Conservation (phyloP, 2,329 filamentous ascomycete species). For the Drechslerella dactyloides region DNA sequence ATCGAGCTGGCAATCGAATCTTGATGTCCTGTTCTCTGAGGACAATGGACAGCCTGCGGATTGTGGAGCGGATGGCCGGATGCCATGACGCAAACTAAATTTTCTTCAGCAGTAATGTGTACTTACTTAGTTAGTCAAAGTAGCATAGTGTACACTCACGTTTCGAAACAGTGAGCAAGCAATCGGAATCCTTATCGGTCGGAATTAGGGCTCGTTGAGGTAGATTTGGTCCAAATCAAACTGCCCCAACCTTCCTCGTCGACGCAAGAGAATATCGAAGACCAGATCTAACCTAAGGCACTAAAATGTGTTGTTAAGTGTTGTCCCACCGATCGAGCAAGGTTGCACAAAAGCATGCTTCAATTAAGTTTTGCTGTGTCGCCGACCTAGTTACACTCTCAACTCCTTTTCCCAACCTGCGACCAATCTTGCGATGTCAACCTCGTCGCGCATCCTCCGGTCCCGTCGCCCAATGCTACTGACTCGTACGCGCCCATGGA, state of each 20-base stretch:
- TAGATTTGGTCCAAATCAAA: too few species aligned
- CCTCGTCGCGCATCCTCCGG: conserved; percentile 14
- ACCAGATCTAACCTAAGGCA: neutral
- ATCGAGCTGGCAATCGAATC: too few species aligned
- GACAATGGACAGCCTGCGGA: too few species aligned
- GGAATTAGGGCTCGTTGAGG: neutral
- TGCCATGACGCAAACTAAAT: too few species aligned
- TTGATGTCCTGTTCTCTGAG: too few species aligned
- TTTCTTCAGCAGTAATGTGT: too few species aligned
- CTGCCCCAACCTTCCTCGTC: too few species aligned
- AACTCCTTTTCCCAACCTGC: neutral
- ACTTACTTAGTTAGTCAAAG: too few species aligned
- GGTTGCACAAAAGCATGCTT: neutral
- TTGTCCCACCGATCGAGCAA: conserved; percentile 3
- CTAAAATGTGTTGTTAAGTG: conserved; percentile 7
- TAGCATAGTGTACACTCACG: too few species aligned
- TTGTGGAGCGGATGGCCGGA: too few species aligned
- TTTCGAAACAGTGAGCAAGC: too few species aligned
- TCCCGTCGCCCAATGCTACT: conserved; percentile 7
- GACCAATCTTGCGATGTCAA: conserved; percentile 6
- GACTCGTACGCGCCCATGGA: conserved; percentile 14
- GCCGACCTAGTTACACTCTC: neutral
- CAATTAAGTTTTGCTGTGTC: neutral
- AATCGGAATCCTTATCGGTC: neutral
- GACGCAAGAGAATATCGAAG: too few species aligned